Evolutionary conservation across 345 rosid genomes (phyloP), one percentile per base, ranked within the genome.

Genomic region (Pugionium cornutum): DNA sequence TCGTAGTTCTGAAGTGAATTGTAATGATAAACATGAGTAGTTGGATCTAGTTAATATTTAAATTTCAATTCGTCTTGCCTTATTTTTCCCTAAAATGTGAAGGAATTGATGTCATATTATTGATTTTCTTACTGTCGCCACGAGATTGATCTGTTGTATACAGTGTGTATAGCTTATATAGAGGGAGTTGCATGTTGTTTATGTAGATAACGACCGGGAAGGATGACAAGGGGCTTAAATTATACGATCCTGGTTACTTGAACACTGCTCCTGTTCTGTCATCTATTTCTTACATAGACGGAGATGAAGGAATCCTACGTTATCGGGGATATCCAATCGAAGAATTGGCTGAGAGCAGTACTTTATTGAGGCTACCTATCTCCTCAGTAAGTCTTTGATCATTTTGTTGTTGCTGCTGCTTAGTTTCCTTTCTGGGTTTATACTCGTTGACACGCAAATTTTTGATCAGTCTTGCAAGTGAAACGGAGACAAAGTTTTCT

Each of bases 261-360:
- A 92, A 92, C 77, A 92, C 96, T 0, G 97, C 97, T 60, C 97
- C 97, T 5, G 97, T 83, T 33, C 79, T 79, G 30, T 94, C 96
- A 2, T 77, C 91, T 1, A 86, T 94, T 64, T 86, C 86, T 70
- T 86, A 82, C 64, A 88, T 73, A 18, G 89, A 86, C 58, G 99
- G 96, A 2, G 99, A 94, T 68, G 96, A 86, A 79, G 97, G 97
- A 6, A 54, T 62, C 35, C 6, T 70, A 2, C 56, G 56, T 7
- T 70, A 70, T 53, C 33, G 74, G 0, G 74, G 74, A 9, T 70
- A 53, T 11, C 74, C 74, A 6, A 30, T 70, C 1, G 62, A 70
- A 45, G 67, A 83, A 82, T 39, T 70, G 68, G 74, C 68, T 47
- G 69, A 46, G 51, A 55, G 4, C 5, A 25, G 69, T 6, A 54